Percentiles rank a stretch among this genome's conserved stretches.
Evolutionary conservation across 179 eudicot genomes (phyloP).

Genomic region (Pouteria campechiana): DNA sequence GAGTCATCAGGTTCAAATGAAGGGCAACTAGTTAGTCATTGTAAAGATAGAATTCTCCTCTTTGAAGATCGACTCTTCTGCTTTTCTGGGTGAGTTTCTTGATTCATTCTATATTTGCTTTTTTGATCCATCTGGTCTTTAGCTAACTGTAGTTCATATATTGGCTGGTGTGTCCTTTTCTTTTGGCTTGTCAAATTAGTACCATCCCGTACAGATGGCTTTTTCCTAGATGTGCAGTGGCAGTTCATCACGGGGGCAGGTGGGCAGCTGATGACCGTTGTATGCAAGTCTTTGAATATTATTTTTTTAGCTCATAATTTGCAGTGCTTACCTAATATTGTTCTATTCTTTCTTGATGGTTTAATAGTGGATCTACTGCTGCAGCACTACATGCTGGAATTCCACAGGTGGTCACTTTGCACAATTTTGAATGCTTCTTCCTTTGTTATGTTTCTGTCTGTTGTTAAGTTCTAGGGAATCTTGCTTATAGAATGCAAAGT

Average conservation of each 20-base stretch:
- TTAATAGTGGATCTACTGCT: conserved; percentile 78
- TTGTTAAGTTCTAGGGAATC: no score
- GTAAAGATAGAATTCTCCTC: conserved; percentile 32
- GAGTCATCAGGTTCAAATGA: conserved; percentile 20
- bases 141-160: no score
- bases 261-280: no score
- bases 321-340: neutral
- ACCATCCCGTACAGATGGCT: conserved; percentile 77
- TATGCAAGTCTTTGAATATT: neutral
- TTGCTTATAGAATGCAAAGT: no score
- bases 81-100: conserved; percentile 56
- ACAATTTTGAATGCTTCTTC: no score
- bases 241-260: conserved; percentile 95
- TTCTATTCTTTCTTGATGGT: neutral
- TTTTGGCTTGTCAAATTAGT: conserved; percentile 15
- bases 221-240: conserved; percentile 72
- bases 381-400: conserved; percentile 81
- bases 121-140: no score
- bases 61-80: conserved; percentile 58
- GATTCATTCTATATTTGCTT: neutral
- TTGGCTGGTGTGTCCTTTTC: neutral
- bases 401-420: no score
- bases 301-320: neutral
- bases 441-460: no score
- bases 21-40: conserved; percentile 13